Evolutionary conservation across 306 rosid species (phyloP).

Genomic region (Castanea sativa): DNA sequence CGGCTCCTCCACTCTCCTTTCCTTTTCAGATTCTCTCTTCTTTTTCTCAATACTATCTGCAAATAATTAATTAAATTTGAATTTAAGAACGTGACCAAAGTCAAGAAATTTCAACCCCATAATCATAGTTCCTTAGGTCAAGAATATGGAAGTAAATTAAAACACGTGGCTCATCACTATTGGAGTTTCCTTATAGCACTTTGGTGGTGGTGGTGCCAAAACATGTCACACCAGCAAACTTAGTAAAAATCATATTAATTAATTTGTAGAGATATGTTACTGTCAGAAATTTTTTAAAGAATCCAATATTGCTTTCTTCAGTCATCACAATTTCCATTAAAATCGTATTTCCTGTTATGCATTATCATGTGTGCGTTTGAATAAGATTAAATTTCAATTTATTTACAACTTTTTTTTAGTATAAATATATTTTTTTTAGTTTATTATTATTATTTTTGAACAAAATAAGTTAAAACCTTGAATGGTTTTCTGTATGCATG

Average conservation of each 20-base stretch:
- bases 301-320: neutral
- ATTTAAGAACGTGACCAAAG: conserved; percentile 1
- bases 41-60: too few relatives aligned
- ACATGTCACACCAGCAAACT: conserved; percentile 9
- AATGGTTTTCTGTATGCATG: too few relatives aligned
- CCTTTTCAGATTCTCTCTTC: too few relatives aligned
- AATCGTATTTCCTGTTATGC: too few relatives aligned
- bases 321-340: too few relatives aligned
- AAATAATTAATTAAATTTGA: neutral
- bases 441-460: too few relatives aligned
- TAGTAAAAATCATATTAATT: conserved; percentile 6
- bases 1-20: too few relatives aligned
- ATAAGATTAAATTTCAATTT: too few relatives aligned
- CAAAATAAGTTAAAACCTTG: too few relatives aligned
- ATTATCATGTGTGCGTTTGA: too few relatives aligned
- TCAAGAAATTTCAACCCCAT: conserved; percentile 32
- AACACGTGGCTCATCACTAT: conserved; percentile 13
- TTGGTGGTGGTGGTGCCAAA: conserved; percentile 15
- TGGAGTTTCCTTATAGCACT: conserved; percentile 7
- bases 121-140: conserved; percentile 26
- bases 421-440: too few relatives aligned
- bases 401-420: too few relatives aligned
- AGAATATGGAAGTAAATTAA: conserved; percentile 1
- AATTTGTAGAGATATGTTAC: conserved; percentile 7
- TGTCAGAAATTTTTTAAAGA: conserved; percentile 19